These are phyloP conservation scores for Penicillium sp. DNA, from an alignment of 2,329 filamentous ascomycete species.

Conservation along the genomic window DNA sequence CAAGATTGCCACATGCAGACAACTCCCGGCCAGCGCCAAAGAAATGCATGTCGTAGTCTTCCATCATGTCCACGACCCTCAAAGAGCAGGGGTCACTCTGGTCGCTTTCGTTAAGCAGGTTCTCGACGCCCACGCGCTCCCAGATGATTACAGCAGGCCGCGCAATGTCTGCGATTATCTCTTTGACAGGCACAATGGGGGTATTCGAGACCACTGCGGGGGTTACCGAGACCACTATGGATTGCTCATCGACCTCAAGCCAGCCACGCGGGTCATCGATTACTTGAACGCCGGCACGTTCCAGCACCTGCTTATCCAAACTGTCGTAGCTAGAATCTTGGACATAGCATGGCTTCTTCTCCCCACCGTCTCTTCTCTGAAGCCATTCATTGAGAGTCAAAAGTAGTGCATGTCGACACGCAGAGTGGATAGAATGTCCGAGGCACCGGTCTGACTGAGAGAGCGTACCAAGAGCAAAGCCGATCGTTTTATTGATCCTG, in stretches of 20 bases:
- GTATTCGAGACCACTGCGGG: no score
- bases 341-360: constrained; percentile 19
- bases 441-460: background rate
- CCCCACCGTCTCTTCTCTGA: background rate
- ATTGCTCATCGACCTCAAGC: constrained; percentile 37
- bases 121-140: constrained; percentile 8
- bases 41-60: constrained; percentile 17
- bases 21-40: constrained; percentile 9
- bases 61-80: constrained; percentile 15
- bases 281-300: constrained; percentile 16
- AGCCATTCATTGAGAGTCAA: constrained; percentile 14
- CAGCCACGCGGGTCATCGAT: constrained; percentile 36
- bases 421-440: background rate
- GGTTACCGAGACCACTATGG: constrained; percentile 36
- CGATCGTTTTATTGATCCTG: background rate
- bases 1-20: constrained; percentile 1
- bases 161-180: constrained; percentile 42
- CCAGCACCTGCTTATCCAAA: constrained; percentile 17
- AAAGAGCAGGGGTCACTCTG: constrained; percentile 13
- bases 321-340: constrained; percentile 25
- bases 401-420: constrained; percentile 16
- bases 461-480: background rate
- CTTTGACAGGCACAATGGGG: constrained; percentile 35
- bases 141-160: constrained; percentile 32
- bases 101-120: constrained; percentile 4